Conservation (phyloP, 208 protist species). For the Trichomonas gallinae region DNA sequence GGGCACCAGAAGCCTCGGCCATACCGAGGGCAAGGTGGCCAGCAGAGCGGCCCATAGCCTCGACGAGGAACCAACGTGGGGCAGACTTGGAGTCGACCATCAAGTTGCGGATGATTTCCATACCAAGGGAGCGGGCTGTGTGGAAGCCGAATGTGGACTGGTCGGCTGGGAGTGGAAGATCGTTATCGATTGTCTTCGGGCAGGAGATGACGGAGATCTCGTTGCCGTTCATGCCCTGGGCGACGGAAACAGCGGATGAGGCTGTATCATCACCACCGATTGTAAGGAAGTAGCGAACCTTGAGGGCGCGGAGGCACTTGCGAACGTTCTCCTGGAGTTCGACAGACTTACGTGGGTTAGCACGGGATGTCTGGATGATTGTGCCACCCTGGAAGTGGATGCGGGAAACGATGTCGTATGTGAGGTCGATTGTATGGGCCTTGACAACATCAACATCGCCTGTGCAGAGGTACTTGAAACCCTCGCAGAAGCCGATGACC, state of each 20-base stretch:
- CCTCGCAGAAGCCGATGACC: not conserved
- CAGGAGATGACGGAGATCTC: not conserved
- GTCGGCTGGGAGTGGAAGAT: not conserved
- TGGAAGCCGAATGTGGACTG: not conserved
- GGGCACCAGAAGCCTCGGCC: conserved; percentile 27
- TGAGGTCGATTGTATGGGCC: not conserved
- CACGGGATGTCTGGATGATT: not conserved
- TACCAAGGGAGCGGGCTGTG: not conserved
- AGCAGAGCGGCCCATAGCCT: not conserved
- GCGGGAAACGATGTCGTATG: not conserved
- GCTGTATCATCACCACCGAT: conserved; percentile 17
- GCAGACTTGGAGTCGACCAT: not conserved
- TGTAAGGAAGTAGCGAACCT: not conserved
- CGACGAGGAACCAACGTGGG: not conserved
- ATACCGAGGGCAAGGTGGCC: conserved; percentile 32
- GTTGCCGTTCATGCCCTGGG: not conserved
- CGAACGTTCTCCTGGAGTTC: not conserved
- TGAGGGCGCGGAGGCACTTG: not conserved
- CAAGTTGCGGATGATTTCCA: not conserved
- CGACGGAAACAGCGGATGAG: not conserved
- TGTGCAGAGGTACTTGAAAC: not conserved
- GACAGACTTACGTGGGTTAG: not conserved
- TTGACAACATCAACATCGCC: not conserved
- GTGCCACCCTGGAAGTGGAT: not conserved
- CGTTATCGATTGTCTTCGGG: conserved; percentile 10